Percentiles rank a stretch among this genome's conserved stretches.
Conservation (phyloP, 305 asterid species). For the Fraxinus nigra region DNA sequence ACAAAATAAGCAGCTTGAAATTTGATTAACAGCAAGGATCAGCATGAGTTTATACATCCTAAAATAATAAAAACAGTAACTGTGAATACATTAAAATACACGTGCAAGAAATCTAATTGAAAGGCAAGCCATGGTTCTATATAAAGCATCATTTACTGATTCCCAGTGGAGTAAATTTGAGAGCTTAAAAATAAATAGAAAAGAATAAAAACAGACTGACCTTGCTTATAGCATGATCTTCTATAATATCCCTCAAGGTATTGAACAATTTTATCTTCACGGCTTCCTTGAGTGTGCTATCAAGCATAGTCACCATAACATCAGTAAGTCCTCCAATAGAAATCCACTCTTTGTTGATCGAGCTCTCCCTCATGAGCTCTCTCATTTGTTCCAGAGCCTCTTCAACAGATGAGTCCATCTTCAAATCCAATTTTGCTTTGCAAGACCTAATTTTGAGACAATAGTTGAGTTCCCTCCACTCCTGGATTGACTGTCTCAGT, state of each 20-base stretch:
- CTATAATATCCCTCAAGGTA: constrained; percentile 42
- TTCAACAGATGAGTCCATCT: constrained; percentile 26
- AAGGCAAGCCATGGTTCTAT: not conserved
- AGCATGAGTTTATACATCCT: not conserved
- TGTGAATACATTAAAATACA: not conserved
- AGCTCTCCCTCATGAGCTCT: constrained; percentile 41
- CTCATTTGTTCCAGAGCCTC: constrained; percentile 43
- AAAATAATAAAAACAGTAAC: not conserved
- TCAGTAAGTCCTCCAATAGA: constrained; percentile 52
- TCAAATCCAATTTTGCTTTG: constrained; percentile 34
- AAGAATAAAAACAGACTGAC: constrained; percentile 24
- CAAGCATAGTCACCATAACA: constrained; percentile 33
- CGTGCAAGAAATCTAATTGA: not conserved
- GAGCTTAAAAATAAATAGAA: not conserved
- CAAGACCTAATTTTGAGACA: constrained; percentile 56
- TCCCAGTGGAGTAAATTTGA: not conserved
- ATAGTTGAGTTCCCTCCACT: constrained; percentile 67
- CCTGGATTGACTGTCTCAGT: constrained; percentile 60
- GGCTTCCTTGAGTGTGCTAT: constrained; percentile 15
- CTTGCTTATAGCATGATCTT: constrained; percentile 64
- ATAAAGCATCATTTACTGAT: not conserved
- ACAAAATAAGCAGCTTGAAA: not conserved
- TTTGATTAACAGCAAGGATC: not conserved
- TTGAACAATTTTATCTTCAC: constrained; percentile 30
- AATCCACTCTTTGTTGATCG: constrained; percentile 59